A percentile compares a stretch with the other conserved stretches of the same genome.
Conservation (phyloP, 176 grass and related monocot species). For the Calamus simplicifolius region DNA sequence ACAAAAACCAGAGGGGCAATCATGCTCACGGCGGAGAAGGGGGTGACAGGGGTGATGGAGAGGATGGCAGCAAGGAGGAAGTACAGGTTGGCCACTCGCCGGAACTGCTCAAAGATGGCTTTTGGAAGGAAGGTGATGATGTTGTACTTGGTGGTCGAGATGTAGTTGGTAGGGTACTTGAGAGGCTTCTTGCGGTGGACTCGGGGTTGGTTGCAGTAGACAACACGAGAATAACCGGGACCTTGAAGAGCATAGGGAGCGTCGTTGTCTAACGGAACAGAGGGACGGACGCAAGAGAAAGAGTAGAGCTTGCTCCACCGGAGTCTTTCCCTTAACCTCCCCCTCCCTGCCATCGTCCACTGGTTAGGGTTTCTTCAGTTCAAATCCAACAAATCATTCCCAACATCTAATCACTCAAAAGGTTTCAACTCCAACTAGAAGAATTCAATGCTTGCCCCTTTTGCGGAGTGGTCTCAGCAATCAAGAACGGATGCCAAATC, state of each 20-base stretch:
- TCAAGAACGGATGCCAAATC: no score
- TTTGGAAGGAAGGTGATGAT: constrained; percentile 86
- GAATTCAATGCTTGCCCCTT: no score
- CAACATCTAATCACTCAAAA: no score
- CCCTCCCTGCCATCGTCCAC: constrained; percentile 21
- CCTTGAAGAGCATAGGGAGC: constrained; percentile 37
- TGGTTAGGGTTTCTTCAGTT: constrained; percentile 5
- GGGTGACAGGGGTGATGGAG: constrained; percentile 81
- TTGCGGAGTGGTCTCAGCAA: no score
- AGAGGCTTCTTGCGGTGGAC: constrained; percentile 70
- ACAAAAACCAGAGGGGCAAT: constrained; percentile 85
- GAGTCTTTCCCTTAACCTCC: constrained; percentile 55
- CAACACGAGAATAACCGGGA: constrained; percentile 70
- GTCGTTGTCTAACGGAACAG: constrained; percentile 9
- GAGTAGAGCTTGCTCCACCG: constrained; percentile 95
- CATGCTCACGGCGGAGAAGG: constrained; percentile 84
- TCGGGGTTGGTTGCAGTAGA: constrained; percentile 64
- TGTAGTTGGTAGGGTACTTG: constrained; percentile 82
- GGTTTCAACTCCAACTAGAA: no score
- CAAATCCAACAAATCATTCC: constrained; percentile 9
- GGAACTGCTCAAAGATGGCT: constrained; percentile 98
- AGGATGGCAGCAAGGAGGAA: constrained; percentile 90
- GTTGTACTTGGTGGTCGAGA: constrained; percentile 98
- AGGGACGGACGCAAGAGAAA: constrained; percentile 65
- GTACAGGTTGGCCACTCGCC: constrained; percentile 90